Conservation (phyloP, 1,284 basidiomycete genomes). For the Irpex rosettiformis region DNA sequence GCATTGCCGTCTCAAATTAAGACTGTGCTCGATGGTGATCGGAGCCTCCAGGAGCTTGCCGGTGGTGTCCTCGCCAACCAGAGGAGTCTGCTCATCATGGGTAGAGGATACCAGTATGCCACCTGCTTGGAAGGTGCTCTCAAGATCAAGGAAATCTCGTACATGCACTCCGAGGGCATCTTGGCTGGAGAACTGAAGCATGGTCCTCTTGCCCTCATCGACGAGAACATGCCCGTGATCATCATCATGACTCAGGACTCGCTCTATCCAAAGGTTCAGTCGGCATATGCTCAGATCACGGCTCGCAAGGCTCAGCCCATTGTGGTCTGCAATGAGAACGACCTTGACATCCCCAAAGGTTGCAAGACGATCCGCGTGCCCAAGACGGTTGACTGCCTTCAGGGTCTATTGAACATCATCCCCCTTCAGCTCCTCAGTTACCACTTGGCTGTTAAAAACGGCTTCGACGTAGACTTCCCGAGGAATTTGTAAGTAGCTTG, state of each 20-base stretch:
- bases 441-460: constrained; percentile 93
- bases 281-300: constrained; percentile 93
- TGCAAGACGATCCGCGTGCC: constrained; percentile 91
- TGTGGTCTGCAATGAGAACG: constrained; percentile 95
- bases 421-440: constrained; percentile 96
- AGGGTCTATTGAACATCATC: constrained; percentile 96
- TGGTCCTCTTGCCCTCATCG: constrained; percentile 94
- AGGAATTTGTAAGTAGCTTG: constrained; percentile 75
- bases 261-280: constrained; percentile 97
- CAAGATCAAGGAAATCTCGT: constrained; percentile 99
- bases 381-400: constrained; percentile 91
- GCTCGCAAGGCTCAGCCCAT: constrained; percentile 96
- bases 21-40: constrained; percentile 82
- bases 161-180: constrained; percentile 93
- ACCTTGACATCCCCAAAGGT: constrained; percentile 73
- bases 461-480: constrained; percentile 98
- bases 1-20: constrained; percentile 90
- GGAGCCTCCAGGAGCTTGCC: constrained; percentile 79
- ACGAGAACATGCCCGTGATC: constrained; percentile 98
- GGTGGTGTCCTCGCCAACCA: constrained; percentile 75
- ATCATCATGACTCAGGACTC: constrained; percentile 99
- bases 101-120: constrained; percentile 96
- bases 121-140: constrained; percentile 98
- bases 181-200: constrained; percentile 99
- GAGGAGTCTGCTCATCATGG: constrained; percentile 95